These are phyloP conservation scores for Lyophyllum atratum DNA, from an alignment of 768 basidiomycete genomes.

Conservation along the genomic window DNA sequence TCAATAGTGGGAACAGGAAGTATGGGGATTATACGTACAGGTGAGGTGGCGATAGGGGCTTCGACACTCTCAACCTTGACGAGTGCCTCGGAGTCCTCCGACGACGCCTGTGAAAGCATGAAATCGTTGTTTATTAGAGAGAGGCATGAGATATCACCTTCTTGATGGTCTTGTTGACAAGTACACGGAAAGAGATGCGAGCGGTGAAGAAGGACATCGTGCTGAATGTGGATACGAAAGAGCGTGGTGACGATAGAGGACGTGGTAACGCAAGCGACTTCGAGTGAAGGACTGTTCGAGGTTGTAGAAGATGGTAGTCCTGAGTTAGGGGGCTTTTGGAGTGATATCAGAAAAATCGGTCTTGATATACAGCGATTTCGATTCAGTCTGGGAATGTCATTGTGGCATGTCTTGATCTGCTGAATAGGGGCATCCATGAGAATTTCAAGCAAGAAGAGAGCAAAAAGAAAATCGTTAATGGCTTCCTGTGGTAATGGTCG, in stretches of 20 bases:
- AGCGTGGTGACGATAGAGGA: not conserved
- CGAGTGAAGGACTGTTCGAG: not conserved
- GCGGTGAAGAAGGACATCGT: conserved; percentile 1
- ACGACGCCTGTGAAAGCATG: not conserved
- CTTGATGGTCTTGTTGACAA: not conserved
- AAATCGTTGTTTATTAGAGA: not conserved
- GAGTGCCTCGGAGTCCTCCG: not conserved
- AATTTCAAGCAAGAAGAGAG: not conserved
- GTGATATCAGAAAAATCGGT: not conserved
- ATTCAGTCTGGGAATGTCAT: not conserved
- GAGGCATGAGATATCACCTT: not conserved
- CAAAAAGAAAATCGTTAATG: no score
- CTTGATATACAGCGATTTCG: not conserved
- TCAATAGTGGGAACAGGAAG: not conserved
- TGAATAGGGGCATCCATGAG: not conserved
- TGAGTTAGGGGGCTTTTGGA: not conserved
- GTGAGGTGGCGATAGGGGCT: not conserved
- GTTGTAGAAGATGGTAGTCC: not conserved
- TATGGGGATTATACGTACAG: not conserved
- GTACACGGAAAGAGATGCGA: not conserved
- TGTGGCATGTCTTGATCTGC: not conserved
- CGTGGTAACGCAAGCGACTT: not conserved
- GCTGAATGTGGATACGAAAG: not conserved
- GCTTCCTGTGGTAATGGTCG: no score
- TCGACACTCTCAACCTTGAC: not conserved